Evolutionary conservation across 192 early-diverging fungal genomes (phyloP).

Genomic region (Lunasporangiospora selenospora): DNA sequence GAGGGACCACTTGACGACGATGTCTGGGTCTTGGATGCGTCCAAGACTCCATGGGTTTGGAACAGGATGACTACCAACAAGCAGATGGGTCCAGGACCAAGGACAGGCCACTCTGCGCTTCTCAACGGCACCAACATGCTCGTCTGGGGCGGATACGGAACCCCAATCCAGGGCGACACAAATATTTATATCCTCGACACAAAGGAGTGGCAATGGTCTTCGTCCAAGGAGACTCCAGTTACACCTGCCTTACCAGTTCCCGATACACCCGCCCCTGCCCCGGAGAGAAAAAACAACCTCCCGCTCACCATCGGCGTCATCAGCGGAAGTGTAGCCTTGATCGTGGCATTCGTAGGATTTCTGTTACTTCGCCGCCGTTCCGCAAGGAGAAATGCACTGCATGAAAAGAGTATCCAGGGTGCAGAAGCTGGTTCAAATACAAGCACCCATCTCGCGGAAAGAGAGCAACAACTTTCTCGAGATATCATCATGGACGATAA

Average conservation of each 20-base stretch:
- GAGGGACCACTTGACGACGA: constrained; percentile 53
- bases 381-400: background rate
- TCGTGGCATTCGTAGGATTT: constrained; percentile 46
- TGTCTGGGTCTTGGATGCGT: constrained; percentile 57
- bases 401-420: too few relatives aligned
- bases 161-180: constrained; percentile 52
- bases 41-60: constrained; percentile 43
- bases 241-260: too few relatives aligned
- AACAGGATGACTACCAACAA: constrained; percentile 42
- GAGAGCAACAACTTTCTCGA: constrained; percentile 7
- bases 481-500: constrained; percentile 27
- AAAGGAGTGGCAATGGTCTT: constrained; percentile 65
- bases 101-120: constrained; percentile 72
- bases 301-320: constrained; percentile 26
- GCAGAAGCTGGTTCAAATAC: constrained; percentile 3
- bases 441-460: constrained; percentile 4
- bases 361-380: constrained; percentile 21
- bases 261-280: background rate
- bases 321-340: constrained; percentile 48
- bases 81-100: constrained; percentile 54
- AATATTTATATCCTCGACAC: constrained; percentile 74
- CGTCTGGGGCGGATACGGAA: constrained; percentile 72
- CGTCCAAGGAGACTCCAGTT: constrained; percentile 48
- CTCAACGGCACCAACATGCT: constrained; percentile 65
- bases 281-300: constrained; percentile 6